Conservation (phyloP, 768 basidiomycete species). For the Boletus reticuloceps region DNA sequence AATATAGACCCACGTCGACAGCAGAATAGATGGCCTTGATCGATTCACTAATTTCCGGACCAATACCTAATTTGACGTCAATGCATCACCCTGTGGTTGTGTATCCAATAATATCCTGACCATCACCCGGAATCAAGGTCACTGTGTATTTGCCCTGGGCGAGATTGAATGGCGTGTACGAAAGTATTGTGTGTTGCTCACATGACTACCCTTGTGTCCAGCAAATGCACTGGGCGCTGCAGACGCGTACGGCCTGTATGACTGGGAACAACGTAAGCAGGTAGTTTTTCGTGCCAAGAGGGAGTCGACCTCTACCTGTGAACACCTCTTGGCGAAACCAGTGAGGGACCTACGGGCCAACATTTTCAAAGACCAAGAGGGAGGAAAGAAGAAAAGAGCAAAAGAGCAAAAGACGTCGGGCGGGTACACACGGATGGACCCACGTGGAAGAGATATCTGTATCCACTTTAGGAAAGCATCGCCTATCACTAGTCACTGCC, state of each 20-base stretch:
- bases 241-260: conserved; percentile 62
- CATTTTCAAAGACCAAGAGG: conserved; percentile 43
- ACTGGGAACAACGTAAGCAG: conserved; percentile 35
- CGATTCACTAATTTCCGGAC: conserved; percentile 96
- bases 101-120: conserved; percentile 39
- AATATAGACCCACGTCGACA: conserved; percentile 58
- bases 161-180: conserved; percentile 1
- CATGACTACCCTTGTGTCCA: conserved; percentile 85
- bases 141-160: conserved; percentile 92
- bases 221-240: conserved; percentile 82
- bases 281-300: background rate
- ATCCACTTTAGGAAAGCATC: conserved; percentile 7
- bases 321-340: conserved; percentile 47
- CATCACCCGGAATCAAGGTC: conserved; percentile 95
- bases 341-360: conserved; percentile 56
- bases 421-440: conserved; percentile 24
- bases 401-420: conserved; percentile 12
- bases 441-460: conserved; percentile 16
- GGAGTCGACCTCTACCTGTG: conserved; percentile 42
- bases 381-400: conserved; percentile 5
- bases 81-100: conserved; percentile 1
- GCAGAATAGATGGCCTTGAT: conserved; percentile 91
- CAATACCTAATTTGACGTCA: conserved; percentile 69
- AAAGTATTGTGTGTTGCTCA: conserved; percentile 39
- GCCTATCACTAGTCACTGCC: background rate